phyloP scores from a whole-genome alignment of 2,329 filamentous ascomycete genomes.

The Claviceps sp. region DNA sequence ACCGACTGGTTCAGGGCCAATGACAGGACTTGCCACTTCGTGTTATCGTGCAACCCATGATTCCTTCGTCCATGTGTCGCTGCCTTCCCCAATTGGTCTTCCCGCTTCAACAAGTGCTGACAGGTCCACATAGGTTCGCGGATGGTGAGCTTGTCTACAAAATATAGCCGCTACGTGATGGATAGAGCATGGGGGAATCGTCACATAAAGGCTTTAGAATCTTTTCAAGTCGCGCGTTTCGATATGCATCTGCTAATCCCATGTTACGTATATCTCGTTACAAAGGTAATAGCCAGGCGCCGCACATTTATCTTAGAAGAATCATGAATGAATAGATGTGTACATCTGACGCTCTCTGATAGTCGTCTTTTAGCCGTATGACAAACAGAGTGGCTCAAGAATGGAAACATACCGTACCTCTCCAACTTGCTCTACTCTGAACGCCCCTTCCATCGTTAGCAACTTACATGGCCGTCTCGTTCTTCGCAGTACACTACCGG shows the following conservation, averaged over 20 bases:
- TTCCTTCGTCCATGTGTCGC: neutral
- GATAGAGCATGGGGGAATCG: neutral
- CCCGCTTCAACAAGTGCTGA: conserved; percentile 8
- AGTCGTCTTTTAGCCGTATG: neutral
- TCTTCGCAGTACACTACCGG: neutral
- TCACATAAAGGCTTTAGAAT: neutral
- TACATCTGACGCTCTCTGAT: neutral
- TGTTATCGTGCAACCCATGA: neutral
- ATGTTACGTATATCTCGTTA: neutral
- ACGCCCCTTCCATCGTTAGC: neutral
- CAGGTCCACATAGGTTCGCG: conserved; percentile 30
- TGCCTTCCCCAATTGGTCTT: neutral
- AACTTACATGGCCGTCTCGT: neutral
- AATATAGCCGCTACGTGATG: conserved; percentile 31
- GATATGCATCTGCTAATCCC: neutral
- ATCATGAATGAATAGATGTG: neutral
- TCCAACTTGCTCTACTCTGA: neutral
- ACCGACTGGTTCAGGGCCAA: neutral
- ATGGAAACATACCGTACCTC: neutral
- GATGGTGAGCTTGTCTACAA: conserved; percentile 57
- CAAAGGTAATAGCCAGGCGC: neutral
- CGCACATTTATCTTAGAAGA: neutral
- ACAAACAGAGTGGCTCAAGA: neutral
- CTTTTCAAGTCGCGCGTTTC: neutral
- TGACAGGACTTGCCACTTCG: neutral